A percentile compares a stretch with the other conserved stretches of the same genome.
Conservation (phyloP, 768 basidiomycete genomes). For the Pleurotus giganteus region DNA sequence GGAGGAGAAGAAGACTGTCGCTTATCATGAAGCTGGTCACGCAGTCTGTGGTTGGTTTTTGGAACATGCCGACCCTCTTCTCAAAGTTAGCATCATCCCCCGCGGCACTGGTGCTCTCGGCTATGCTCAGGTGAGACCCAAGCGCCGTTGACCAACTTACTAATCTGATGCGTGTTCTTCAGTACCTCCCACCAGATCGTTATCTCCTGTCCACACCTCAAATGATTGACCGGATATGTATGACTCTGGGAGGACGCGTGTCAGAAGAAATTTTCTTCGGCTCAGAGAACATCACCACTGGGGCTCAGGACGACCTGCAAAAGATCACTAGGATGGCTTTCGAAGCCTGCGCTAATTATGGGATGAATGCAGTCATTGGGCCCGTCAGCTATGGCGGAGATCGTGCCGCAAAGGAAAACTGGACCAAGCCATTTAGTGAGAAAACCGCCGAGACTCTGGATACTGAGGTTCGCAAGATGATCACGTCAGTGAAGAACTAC, state of each 20-base stretch:
- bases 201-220: constrained; percentile 95
- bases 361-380: constrained; percentile 93
- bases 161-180: constrained; percentile 12
- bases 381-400: constrained; percentile 96
- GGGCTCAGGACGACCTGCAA: constrained; percentile 96
- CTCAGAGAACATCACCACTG: constrained; percentile 87
- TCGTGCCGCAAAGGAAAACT: constrained; percentile 77
- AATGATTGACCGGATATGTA: constrained; percentile 93
- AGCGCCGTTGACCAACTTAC: constrained; percentile 5
- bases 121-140: constrained; percentile 78
- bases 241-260: constrained; percentile 97
- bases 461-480: constrained; percentile 91
- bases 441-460: constrained; percentile 95
- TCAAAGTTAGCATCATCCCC: constrained; percentile 98
- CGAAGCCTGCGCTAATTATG: constrained; percentile 93
- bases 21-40: constrained; percentile 99
- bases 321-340: constrained; percentile 99
- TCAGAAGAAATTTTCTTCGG: constrained; percentile 99
- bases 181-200: constrained; percentile 95
- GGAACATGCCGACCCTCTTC: constrained; percentile 93
- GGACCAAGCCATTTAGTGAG: constrained; percentile 98
- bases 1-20: constrained; percentile 98
- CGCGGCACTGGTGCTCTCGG: constrained; percentile 94
- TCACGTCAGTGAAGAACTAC: constrained; percentile 46
- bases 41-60: constrained; percentile 99